phyloP scores from a whole-genome alignment of 345 rosid genomes.

The Aquilaria sinensis region DNA sequence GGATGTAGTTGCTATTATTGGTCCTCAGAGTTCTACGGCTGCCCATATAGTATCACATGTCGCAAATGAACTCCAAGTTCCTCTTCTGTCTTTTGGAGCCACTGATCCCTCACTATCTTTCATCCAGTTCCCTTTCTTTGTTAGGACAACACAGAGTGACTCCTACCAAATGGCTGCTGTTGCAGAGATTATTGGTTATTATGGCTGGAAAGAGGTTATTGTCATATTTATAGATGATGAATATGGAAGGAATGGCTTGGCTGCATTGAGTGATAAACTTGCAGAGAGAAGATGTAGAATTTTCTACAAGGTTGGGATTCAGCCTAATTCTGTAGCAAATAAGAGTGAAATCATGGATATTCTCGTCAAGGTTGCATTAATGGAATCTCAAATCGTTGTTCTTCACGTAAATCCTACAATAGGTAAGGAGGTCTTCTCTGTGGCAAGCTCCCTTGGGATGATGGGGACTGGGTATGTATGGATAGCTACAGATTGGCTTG shows the following conservation, averaged over 20 bases:
- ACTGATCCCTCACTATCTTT: slow-evolving; percentile 86
- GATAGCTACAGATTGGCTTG: slow-evolving; percentile 94
- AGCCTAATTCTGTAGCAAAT: slow-evolving; percentile 29
- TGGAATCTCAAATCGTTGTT: slow-evolving; percentile 75
- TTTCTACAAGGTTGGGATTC: slow-evolving; percentile 61
- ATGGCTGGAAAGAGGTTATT: slow-evolving; percentile 79
- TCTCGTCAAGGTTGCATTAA: slow-evolving; percentile 71
- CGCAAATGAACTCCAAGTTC: slow-evolving; percentile 74
- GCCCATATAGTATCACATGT: slow-evolving; percentile 65
- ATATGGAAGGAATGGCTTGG: slow-evolving; percentile 72
- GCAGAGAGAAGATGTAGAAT: slow-evolving; percentile 61
- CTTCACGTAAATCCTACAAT: slow-evolving; percentile 49
- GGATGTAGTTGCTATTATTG: slow-evolving; percentile 64
- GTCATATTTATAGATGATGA: slow-evolving; percentile 83
- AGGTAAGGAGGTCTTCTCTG: slow-evolving; percentile 55
- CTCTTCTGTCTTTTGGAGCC: slow-evolving; percentile 79
- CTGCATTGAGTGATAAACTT: slow-evolving; percentile 75
- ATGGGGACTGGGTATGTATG: slow-evolving; percentile 92
- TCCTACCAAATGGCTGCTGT: slow-evolving; percentile 77
- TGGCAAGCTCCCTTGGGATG: slow-evolving; percentile 77
- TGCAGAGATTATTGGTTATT: slow-evolving; percentile 59
- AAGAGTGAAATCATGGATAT: slow-evolving; percentile 47
- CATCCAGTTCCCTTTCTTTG: slow-evolving; percentile 78
- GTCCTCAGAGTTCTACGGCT: slow-evolving; percentile 86
- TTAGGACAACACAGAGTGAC: slow-evolving; percentile 78